phyloP scores from a whole-genome alignment of 805 yeast genomes.

The Lipomyces anomalus region DNA sequence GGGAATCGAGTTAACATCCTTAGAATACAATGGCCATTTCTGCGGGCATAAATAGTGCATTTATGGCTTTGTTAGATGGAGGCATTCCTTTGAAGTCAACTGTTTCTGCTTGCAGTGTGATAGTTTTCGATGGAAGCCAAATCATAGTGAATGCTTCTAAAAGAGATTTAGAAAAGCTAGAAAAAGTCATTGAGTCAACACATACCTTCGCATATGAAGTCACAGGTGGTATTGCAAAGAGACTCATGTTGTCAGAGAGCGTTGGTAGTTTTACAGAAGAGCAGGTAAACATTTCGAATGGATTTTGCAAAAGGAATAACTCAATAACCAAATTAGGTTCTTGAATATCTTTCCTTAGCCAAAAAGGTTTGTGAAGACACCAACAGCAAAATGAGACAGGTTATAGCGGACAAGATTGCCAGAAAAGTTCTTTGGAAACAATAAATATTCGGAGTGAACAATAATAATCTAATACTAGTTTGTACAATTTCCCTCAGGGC shows the following conservation, averaged over 20 bases:
- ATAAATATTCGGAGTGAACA: too few relatives aligned
- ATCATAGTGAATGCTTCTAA: constrained; percentile 42
- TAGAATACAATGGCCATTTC: constrained; percentile 47
- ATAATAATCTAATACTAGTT: too few relatives aligned
- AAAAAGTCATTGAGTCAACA: constrained; percentile 43
- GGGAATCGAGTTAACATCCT: constrained; percentile 24
- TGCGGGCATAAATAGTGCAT: constrained; percentile 66
- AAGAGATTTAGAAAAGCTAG: constrained; percentile 34
- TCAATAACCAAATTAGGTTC: too few relatives aligned
- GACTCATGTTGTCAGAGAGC: constrained; percentile 66
- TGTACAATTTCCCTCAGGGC: too few relatives aligned
- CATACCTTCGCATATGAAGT: constrained; percentile 63
- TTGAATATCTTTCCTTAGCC: constrained; percentile 48
- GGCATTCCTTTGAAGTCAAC: constrained; percentile 52
- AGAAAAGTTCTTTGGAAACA: too few relatives aligned
- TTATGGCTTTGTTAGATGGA: constrained; percentile 72
- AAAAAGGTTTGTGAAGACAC: constrained; percentile 43
- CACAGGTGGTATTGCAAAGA: constrained; percentile 44
- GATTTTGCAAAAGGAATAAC: too few relatives aligned
- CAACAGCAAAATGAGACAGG: constrained; percentile 44
- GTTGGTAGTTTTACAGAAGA: constrained; percentile 61
- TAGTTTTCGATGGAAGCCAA: constrained; percentile 8
- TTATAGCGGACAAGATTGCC: too few relatives aligned
- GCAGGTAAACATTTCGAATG: too few relatives aligned
- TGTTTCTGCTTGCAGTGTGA: constrained; percentile 14